phyloP scores from a whole-genome alignment of 176 grass and related monocot genomes.

The Metroxylon sagu region DNA sequence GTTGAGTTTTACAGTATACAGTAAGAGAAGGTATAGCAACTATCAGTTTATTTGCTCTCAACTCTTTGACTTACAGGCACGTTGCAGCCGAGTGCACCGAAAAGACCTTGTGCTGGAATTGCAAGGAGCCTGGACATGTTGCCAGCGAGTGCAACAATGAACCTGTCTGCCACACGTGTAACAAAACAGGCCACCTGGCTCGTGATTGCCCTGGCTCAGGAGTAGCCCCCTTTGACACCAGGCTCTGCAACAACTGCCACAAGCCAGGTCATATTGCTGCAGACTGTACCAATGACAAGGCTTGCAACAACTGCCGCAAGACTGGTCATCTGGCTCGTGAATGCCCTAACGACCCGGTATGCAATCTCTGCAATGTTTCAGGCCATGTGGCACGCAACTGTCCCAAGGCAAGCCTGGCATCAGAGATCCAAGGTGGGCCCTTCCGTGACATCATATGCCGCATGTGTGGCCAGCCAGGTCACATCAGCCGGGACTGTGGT shows the following conservation, averaged over 20 bases:
- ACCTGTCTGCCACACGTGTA: constrained; percentile 68
- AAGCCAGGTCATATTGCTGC: constrained; percentile 73
- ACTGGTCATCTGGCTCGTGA: constrained; percentile 76
- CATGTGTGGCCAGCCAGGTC: constrained; percentile 54
- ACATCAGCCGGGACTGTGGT: constrained; percentile 60
- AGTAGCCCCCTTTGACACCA: constrained; percentile 14
- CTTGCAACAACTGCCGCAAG: constrained; percentile 90
- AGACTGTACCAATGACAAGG: constrained; percentile 68
- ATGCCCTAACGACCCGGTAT: constrained; percentile 76
- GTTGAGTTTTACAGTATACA: no score
- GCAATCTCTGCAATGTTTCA: constrained; percentile 80
- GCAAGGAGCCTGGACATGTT: constrained; percentile 71
- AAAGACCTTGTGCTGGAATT: constrained; percentile 83
- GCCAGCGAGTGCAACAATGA: constrained; percentile 80
- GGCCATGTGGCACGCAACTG: constrained; percentile 69
- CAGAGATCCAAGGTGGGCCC: constrained; percentile 47
- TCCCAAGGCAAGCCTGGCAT: constrained; percentile 54
- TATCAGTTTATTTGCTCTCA: neutral
- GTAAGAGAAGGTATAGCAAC: no score
- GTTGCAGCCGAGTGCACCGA: constrained; percentile 68
- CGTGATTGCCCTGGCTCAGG: constrained; percentile 55
- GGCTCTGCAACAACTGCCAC: constrained; percentile 84
- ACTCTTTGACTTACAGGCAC: constrained; percentile 33
- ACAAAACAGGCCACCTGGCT: constrained; percentile 72
- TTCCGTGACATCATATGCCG: constrained; percentile 48